Conservation (phyloP, 257 asterid genomes). For the Primulina huaijiensis region DNA sequence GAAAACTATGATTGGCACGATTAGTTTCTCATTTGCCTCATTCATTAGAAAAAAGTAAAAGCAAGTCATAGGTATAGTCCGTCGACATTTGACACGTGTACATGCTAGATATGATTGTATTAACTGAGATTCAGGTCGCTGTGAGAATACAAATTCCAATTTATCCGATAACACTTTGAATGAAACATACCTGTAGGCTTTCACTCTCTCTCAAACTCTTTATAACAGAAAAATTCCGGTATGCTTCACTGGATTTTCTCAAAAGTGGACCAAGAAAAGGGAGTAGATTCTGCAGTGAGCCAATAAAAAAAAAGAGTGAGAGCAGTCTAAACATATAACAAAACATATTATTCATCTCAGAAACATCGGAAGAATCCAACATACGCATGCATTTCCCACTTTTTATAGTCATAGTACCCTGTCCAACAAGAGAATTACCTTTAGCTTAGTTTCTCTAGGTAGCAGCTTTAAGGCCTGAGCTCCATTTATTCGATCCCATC, state of each 20-base stretch:
- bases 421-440: conserved; percentile 42
- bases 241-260: conserved; percentile 88
- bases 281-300: conserved; percentile 71
- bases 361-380: conserved; percentile 3
- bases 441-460: conserved; percentile 85
- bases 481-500: conserved; percentile 97
- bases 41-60: not conserved
- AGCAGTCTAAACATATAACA: conserved; percentile 12
- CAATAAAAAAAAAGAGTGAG: conserved; percentile 21
- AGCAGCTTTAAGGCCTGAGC: conserved; percentile 90
- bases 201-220: conserved; percentile 92
- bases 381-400: conserved; percentile 5
- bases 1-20: not conserved
- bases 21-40: conserved; percentile 2
- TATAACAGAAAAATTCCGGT: conserved; percentile 75
- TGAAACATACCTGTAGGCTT: conserved; percentile 70
- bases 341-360: conserved; percentile 8
- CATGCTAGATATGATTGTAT: not conserved
- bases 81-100: not conserved
- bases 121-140: conserved; percentile 4
- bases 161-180: conserved; percentile 10
- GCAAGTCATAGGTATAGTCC: not conserved
- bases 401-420: conserved; percentile 4
- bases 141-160: conserved; percentile 8
- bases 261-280: conserved; percentile 94